A percentile compares a stretch with the other conserved stretches of the same genome.
phyloP scores from a whole-genome alignment of 257 asterid genomes.

The Ocimum tenuiflorum region DNA sequence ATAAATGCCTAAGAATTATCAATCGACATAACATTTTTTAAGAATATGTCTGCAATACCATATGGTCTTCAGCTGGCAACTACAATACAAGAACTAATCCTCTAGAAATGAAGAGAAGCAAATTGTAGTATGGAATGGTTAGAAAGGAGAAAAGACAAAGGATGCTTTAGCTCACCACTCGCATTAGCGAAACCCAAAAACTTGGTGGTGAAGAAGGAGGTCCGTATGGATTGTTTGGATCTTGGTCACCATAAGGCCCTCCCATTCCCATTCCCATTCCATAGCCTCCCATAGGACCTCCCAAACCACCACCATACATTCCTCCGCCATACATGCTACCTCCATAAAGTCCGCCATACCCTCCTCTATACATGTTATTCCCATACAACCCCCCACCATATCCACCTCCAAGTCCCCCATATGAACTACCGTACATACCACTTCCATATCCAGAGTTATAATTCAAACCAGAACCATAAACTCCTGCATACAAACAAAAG shows the following conservation, averaged over 20 bases:
- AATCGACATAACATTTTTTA: background rate
- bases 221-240: constrained; percentile 22
- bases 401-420: constrained; percentile 59
- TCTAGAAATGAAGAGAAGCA: background rate
- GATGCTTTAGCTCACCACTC: constrained; percentile 55
- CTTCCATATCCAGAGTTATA: constrained; percentile 65
- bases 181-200: constrained; percentile 90
- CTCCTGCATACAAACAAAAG: constrained; percentile 28
- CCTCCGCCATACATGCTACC: constrained; percentile 72
- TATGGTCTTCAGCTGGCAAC: background rate
- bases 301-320: constrained; percentile 61
- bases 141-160: background rate
- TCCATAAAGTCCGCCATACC: constrained; percentile 70
- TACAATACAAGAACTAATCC: background rate
- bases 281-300: constrained; percentile 63
- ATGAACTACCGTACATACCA: constrained; percentile 49
- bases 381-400: constrained; percentile 84
- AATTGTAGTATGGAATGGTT: background rate
- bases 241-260: constrained; percentile 76
- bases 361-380: constrained; percentile 79
- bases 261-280: constrained; percentile 88
- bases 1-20: background rate
- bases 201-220: constrained; percentile 65
- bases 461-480: constrained; percentile 53
- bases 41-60: background rate